Conservation (phyloP, 768 basidiomycete species). For the Podaxis sp. region DNA sequence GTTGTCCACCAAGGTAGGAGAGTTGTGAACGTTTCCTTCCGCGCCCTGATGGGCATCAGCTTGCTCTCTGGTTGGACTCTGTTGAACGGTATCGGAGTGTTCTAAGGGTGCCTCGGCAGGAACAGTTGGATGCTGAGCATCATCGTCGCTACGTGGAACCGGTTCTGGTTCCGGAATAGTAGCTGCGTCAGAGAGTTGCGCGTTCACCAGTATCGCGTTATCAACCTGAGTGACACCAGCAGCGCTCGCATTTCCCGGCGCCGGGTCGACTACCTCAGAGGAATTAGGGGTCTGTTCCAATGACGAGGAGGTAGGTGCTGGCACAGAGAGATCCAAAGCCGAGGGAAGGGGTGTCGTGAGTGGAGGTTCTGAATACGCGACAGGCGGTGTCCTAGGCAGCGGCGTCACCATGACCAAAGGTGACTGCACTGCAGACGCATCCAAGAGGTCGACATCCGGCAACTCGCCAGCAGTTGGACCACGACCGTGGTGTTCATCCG, state of each 20-base stretch:
- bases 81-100: not conserved
- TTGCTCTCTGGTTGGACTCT: not conserved
- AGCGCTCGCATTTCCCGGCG: not conserved
- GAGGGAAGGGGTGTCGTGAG: not conserved
- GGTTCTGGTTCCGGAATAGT: not conserved
- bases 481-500: slow-evolving; percentile 13
- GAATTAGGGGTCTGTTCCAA: not conserved
- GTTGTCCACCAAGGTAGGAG: not conserved
- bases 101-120: not conserved
- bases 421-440: slow-evolving; percentile 8
- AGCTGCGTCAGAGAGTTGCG: not conserved
- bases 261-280: not conserved
- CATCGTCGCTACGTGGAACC: not conserved
- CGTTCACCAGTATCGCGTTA: not conserved
- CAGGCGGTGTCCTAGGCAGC: not conserved
- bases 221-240: not conserved
- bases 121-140: not conserved
- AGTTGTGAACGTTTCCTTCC: not conserved
- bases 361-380: slow-evolving; percentile 1
- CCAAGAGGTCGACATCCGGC: slow-evolving; percentile 15
- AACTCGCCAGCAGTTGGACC: slow-evolving; percentile 8
- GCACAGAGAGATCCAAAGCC: not conserved
- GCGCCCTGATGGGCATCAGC: not conserved
- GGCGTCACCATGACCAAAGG: not conserved
- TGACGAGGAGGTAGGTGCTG: not conserved